These are phyloP conservation scores for Cyclospora cayetanensis DNA, from an alignment of 169 alveolate genomes.

Conservation along the genomic window DNA sequence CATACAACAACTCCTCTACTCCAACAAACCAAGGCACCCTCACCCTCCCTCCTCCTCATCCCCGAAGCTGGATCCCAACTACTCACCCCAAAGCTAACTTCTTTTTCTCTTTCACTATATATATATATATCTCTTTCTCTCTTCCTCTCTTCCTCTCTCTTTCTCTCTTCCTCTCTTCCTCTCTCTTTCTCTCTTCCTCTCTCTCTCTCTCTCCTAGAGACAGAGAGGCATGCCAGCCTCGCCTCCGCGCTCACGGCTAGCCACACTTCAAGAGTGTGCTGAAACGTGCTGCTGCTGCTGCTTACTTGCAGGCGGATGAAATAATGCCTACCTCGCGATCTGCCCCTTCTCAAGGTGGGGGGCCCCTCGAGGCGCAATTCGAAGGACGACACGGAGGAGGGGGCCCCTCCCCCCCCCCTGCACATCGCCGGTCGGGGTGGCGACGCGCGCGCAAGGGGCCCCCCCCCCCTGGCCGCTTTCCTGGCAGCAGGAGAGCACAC, in stretches of 20 bases:
- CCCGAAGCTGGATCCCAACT: not conserved
- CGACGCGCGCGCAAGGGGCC: not conserved
- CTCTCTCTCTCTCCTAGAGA: not conserved
- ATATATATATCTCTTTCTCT: not conserved
- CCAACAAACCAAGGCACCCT: not conserved
- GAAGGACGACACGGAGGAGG: not conserved
- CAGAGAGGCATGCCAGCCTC: not conserved
- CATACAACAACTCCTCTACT: no score
- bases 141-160: not conserved
- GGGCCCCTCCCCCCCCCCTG: not conserved
- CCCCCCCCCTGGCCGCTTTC: not conserved
- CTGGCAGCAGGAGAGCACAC: not conserved
- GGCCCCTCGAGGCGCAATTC: not conserved
- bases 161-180: not conserved
- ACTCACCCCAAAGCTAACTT: not conserved
- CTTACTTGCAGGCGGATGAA: not conserved
- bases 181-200: not conserved
- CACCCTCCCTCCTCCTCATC: not conserved
- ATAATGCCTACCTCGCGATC: not conserved
- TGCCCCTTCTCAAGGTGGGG: not conserved
- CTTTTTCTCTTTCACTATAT: not conserved
- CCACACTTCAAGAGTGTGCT: not conserved
- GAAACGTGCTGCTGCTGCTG: not conserved
- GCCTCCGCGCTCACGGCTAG: not conserved
- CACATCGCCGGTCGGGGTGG: not conserved